phyloP scores from a whole-genome alignment of 106 monocot species.

The Acorus gramineus region DNA sequence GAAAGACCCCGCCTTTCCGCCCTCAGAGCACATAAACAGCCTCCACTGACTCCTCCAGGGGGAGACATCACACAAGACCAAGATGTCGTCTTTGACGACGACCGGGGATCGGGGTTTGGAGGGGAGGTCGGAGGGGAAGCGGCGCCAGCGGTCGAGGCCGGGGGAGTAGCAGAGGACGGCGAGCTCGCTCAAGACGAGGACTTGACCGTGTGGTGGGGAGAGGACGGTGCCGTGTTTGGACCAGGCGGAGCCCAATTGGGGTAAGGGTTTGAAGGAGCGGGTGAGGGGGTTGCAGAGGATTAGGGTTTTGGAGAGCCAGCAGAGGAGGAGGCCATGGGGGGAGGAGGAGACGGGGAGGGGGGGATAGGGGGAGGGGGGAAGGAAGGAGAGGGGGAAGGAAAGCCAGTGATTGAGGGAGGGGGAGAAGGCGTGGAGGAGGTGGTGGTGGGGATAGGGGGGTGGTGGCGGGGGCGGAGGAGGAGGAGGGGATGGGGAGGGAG shows the following conservation, averaged over 20 bases:
- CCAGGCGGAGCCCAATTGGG: slow-evolving; percentile 95
- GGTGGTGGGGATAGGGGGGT: slow-evolving; percentile 39
- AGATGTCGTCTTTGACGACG: slow-evolving; percentile 32
- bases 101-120: slow-evolving; percentile 89
- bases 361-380: slow-evolving; percentile 38
- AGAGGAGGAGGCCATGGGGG: neutral
- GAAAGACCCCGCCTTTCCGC: slow-evolving; percentile 29
- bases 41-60: slow-evolving; percentile 98
- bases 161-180: slow-evolving; percentile 68
- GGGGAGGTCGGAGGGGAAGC: slow-evolving; percentile 69
- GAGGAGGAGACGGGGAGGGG: slow-evolving; percentile 4
- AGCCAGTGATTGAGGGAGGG: slow-evolving; percentile 13
- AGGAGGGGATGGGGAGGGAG: slow-evolving; percentile 3
- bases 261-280: slow-evolving; percentile 48
- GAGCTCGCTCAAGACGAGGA: slow-evolving; percentile 82
- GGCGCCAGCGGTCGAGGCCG: slow-evolving; percentile 37
- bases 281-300: slow-evolving; percentile 81
- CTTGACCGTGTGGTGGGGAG: slow-evolving; percentile 43
- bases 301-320: slow-evolving; percentile 40
- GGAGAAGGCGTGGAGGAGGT: slow-evolving; percentile 33
- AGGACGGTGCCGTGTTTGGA: slow-evolving; percentile 96
- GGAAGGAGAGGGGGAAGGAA: slow-evolving; percentile 19
- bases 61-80: slow-evolving; percentile 63
- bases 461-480: slow-evolving; percentile 27
- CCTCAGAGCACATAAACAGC: slow-evolving; percentile 60